Percentiles rank a stretch among this genome's conserved stretches.
phyloP scores from a whole-genome alignment of 2,329 filamentous ascomycete species.

The Verticillium zaregamsianum region DNA sequence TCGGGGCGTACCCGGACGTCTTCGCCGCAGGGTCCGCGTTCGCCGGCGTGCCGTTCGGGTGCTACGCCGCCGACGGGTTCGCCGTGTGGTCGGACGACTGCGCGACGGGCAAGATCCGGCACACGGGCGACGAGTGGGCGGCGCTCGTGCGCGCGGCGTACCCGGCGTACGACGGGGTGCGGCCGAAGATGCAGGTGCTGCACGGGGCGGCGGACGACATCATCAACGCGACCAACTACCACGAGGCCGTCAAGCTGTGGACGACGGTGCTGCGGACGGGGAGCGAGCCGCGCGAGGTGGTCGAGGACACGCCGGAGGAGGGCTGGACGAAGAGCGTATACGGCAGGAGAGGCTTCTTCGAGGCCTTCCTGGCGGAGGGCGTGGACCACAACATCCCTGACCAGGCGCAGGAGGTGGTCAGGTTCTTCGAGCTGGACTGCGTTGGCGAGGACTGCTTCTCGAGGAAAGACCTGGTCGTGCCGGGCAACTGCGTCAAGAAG shows the following conservation, averaged over 20 bases:
- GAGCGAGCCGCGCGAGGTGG: slow-evolving; percentile 5
- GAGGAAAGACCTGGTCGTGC: slow-evolving; percentile 5
- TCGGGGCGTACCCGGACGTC: slow-evolving; percentile 47
- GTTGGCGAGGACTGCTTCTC: slow-evolving; percentile 13
- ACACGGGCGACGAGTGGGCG: slow-evolving; percentile 28
- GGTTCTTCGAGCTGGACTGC: slow-evolving; percentile 15
- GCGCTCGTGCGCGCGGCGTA: slow-evolving; percentile 36
- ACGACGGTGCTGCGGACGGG: slow-evolving; percentile 25
- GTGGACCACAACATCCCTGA: slow-evolving; percentile 14
- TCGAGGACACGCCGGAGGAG: slow-evolving; percentile 2
- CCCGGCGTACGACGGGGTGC: slow-evolving; percentile 43
- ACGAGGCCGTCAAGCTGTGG: slow-evolving; percentile 53
- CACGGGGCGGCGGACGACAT: slow-evolving; percentile 50
- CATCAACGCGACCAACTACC: slow-evolving; percentile 47
- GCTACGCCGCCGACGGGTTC: slow-evolving; percentile 38
- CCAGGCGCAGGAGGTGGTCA: slow-evolving; percentile 11
- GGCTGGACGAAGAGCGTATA: slow-evolving; percentile 16
- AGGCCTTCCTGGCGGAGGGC: slow-evolving; percentile 11
- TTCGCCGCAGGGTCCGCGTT: slow-evolving; percentile 46
- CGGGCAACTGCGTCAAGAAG: background rate
- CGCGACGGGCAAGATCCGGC: slow-evolving; percentile 40
- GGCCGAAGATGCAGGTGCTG: slow-evolving; percentile 54
- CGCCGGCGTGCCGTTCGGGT: slow-evolving; percentile 39
- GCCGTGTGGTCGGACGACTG: slow-evolving; percentile 49
- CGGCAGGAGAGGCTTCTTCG: slow-evolving; percentile 10